Evolutionary conservation across 192 early-diverging fungal genomes (phyloP).

Genomic region (Backusella circina): DNA sequence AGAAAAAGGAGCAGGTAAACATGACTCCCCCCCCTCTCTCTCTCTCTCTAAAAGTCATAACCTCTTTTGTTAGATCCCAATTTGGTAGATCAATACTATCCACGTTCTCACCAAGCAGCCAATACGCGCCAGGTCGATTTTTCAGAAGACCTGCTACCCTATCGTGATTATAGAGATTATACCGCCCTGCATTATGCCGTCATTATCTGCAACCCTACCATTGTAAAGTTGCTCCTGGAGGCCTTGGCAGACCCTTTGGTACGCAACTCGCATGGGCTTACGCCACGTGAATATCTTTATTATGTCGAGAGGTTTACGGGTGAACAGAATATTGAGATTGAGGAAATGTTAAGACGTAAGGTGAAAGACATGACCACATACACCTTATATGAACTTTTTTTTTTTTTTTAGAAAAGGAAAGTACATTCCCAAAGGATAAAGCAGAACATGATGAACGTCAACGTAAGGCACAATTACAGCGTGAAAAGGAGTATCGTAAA

Average conservation of each 20-base stretch:
- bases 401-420: slow-evolving; percentile 21
- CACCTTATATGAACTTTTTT: too few relatives aligned
- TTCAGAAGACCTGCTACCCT: slow-evolving; percentile 24
- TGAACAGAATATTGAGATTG: slow-evolving; percentile 27
- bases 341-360: slow-evolving; percentile 15
- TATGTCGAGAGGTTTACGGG: slow-evolving; percentile 34
- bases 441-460: slow-evolving; percentile 20
- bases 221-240: slow-evolving; percentile 20
- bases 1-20: slow-evolving; percentile 30
- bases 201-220: slow-evolving; percentile 27
- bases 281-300: slow-evolving; percentile 33
- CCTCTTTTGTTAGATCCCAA: slow-evolving; percentile 23
- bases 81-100: slow-evolving; percentile 29
- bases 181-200: slow-evolving; percentile 34
- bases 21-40: neutral
- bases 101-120: slow-evolving; percentile 27
- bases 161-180: slow-evolving; percentile 31
- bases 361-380: too few relatives aligned
- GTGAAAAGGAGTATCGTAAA: slow-evolving; percentile 35
- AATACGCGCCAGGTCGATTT: slow-evolving; percentile 25
- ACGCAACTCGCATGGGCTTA: slow-evolving; percentile 23
- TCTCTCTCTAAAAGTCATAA: too few relatives aligned
- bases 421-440: slow-evolving; percentile 22
- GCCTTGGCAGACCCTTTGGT: slow-evolving; percentile 27
- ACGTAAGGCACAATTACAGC: slow-evolving; percentile 10